phyloP scores from a whole-genome alignment of 2,329 filamentous ascomycete species.

The Tolypocladium album region DNA sequence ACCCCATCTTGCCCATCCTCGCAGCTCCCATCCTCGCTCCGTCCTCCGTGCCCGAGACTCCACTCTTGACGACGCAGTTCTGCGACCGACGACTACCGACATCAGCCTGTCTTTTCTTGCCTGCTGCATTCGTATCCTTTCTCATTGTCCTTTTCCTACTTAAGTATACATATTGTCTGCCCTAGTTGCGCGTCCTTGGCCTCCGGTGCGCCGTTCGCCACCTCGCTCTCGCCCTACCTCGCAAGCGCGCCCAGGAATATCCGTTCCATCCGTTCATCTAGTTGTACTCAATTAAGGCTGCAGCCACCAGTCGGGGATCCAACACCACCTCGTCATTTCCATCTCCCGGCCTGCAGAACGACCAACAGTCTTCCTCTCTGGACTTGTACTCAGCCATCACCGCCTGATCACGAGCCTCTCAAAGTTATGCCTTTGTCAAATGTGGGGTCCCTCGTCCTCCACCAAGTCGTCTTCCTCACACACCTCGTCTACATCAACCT shows the following conservation, averaged over 20 bases:
- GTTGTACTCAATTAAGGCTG: too few relatives aligned
- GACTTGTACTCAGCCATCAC: not conserved
- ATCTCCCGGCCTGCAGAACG: not conserved
- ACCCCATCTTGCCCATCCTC: not conserved
- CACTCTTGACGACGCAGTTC: not conserved
- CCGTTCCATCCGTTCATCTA: not conserved
- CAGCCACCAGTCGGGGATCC: not conserved
- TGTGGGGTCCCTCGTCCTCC: conserved; percentile 38
- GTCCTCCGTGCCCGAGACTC: not conserved
- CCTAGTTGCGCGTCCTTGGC: not conserved
- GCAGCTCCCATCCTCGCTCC: not conserved
- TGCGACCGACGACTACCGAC: not conserved
- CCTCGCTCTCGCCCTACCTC: not conserved
- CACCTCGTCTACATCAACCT: conserved; percentile 42
- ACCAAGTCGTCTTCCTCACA: conserved; percentile 42
- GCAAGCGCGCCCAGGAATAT: not conserved
- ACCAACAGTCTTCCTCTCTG: not conserved
- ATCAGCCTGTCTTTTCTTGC: not conserved
- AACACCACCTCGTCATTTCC: not conserved
- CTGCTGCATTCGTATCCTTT: not conserved
- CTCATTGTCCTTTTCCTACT: not conserved
- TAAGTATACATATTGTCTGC: not conserved
- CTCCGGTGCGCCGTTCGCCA: not conserved
- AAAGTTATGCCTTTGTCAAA: conserved; percentile 38
- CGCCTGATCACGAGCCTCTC: not conserved